phyloP scores from a whole-genome alignment of 352 stramenopile species.

The Phytophthora gonapodyides region DNA sequence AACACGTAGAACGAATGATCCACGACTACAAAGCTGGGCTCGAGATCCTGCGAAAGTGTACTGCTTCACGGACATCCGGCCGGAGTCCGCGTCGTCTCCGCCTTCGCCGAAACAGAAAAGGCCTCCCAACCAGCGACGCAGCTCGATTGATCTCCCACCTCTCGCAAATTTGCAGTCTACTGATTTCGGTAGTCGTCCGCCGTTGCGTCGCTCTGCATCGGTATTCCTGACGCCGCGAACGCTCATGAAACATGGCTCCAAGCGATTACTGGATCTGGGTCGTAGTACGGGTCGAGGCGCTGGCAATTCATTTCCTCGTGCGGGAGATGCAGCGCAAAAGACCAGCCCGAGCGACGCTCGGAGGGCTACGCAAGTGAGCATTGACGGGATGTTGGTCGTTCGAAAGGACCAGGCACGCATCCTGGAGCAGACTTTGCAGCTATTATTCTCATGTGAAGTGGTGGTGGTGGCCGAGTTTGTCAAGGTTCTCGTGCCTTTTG shows the following conservation, averaged over 20 bases:
- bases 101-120: constrained; percentile 8
- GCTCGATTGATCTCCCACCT: constrained; percentile 17
- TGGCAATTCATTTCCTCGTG: neutral
- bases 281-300: constrained; percentile 8
- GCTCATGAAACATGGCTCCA: constrained; percentile 27
- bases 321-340: constrained; percentile 2
- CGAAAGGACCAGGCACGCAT: constrained; percentile 41
- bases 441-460: constrained; percentile 45
- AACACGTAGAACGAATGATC: neutral
- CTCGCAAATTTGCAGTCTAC: constrained; percentile 15
- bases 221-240: constrained; percentile 31
- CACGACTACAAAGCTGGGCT: constrained; percentile 18
- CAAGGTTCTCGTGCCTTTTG: constrained; percentile 37
- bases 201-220: constrained; percentile 16
- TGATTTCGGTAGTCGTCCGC: constrained; percentile 2
- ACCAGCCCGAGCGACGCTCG: neutral
- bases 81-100: neutral
- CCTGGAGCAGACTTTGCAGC: constrained; percentile 34
- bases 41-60: constrained; percentile 26
- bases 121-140: constrained; percentile 4
- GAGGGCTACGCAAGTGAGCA: constrained; percentile 26
- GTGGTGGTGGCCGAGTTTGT: constrained; percentile 43
- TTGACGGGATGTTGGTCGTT: constrained; percentile 32
- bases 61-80: constrained; percentile 20
- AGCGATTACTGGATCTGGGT: constrained; percentile 31